A percentile compares a stretch with the other conserved stretches of the same genome.
These are phyloP conservation scores for Actinidia arguta DNA, from an alignment of 179 eudicot genomes.

Conservation along the genomic window DNA sequence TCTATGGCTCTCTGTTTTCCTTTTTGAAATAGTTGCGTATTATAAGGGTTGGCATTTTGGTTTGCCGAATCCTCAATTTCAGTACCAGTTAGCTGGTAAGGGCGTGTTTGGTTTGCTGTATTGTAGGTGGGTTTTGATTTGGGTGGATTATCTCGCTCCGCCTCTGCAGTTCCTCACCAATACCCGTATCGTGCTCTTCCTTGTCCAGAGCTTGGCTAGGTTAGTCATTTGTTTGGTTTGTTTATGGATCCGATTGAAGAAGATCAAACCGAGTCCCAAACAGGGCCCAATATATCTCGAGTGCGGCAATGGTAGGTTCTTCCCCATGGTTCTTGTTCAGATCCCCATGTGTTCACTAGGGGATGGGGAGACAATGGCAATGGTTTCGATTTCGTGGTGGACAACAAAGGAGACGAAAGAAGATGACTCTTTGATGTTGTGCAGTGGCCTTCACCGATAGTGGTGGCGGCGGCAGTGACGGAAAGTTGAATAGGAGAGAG, in stretches of 20 bases:
- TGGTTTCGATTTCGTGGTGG: too few species aligned
- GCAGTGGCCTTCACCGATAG: too few species aligned
- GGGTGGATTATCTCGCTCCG: slow-evolving; percentile 85
- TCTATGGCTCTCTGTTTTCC: background rate
- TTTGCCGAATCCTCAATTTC: slow-evolving; percentile 44
- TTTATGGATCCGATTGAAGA: slow-evolving; percentile 75
- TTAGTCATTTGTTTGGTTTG: slow-evolving; percentile 83
- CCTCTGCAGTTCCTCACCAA: slow-evolving; percentile 81
- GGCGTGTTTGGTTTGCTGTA: slow-evolving; percentile 63
- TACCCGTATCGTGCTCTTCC: slow-evolving; percentile 71
- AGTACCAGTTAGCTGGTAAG: slow-evolving; percentile 36
- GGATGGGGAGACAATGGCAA: too few species aligned
- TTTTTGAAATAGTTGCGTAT: slow-evolving; percentile 35
- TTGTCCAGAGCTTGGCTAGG: slow-evolving; percentile 87
- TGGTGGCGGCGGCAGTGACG: too few species aligned
- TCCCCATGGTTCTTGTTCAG: slow-evolving; percentile 98
- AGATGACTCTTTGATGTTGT: too few species aligned
- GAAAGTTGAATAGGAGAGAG: too few species aligned
- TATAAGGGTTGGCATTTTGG: slow-evolving; percentile 72
- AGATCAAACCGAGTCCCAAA: slow-evolving; percentile 71
- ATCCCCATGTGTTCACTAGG: slow-evolving; percentile 99
- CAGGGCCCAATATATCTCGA: slow-evolving; percentile 58
- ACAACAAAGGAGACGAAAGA: too few species aligned
- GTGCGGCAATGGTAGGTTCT: slow-evolving; percentile 65
- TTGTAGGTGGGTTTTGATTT: slow-evolving; percentile 62